A percentile compares a stretch with the other conserved stretches of the same genome.
phyloP scores from a whole-genome alignment of 2,329 filamentous ascomycete genomes.

The Nigrospora osmanthi region DNA sequence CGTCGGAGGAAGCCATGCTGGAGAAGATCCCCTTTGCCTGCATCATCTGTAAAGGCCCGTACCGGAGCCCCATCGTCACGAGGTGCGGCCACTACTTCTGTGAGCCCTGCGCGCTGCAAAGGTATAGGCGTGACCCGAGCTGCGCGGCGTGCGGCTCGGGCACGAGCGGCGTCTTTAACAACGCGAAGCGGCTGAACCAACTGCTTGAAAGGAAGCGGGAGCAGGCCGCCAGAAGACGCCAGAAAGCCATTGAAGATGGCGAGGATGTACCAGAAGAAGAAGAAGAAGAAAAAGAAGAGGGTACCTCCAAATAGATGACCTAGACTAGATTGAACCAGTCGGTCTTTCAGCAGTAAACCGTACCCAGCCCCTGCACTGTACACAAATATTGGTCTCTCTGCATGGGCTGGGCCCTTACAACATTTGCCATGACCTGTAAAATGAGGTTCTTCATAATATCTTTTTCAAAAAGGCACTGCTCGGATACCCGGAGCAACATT shows the following conservation, averaged over 20 bases:
- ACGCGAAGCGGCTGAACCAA: slow-evolving; percentile 74
- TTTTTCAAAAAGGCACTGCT: too few species aligned
- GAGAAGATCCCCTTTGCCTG: slow-evolving; percentile 86
- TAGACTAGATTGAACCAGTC: too few species aligned
- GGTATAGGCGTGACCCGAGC: slow-evolving; percentile 79
- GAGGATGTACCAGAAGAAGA: slow-evolving; percentile 1
- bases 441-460: too few species aligned
- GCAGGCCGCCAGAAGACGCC: slow-evolving; percentile 48
- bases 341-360: too few species aligned
- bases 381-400: too few species aligned
- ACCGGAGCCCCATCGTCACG: slow-evolving; percentile 75
- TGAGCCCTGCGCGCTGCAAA: slow-evolving; percentile 75
- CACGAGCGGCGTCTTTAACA: slow-evolving; percentile 85
- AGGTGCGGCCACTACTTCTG: slow-evolving; percentile 97
- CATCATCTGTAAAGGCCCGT: slow-evolving; percentile 73
- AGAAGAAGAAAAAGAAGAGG: background rate
- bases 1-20: slow-evolving; percentile 61
- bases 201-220: slow-evolving; percentile 68
- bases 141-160: slow-evolving; percentile 81
- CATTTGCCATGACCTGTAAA: too few species aligned
- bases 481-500: too few species aligned
- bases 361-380: too few species aligned
- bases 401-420: too few species aligned
- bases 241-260: slow-evolving; percentile 36
- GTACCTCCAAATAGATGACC: too few species aligned